Evolutionary conservation across 148 eudicot species (phyloP), one percentile per base, ranked within the genome.

Genomic region (Persicaria maculosa): DNA sequence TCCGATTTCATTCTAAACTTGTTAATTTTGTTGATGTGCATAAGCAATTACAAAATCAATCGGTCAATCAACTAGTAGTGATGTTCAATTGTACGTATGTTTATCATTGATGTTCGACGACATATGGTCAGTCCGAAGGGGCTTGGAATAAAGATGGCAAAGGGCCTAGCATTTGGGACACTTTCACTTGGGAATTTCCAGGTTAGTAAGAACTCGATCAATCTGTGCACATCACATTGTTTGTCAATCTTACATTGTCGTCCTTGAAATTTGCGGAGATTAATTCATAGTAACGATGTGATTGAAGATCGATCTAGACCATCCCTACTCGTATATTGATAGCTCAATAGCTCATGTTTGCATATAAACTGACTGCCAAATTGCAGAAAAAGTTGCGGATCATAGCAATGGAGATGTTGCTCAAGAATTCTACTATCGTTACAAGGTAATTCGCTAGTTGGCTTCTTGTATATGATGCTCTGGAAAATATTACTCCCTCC

Each of bases 331-430:
- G 3, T 31, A 31, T 31, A 31, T 31, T 31, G 36, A 31, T 31
- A 31, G 36, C 36, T 31, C 36, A 2, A 31, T 31, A 31, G 3
- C 5, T 50, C 54, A 50, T 14, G 15, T 50, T 9, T 50, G 15
- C 15, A 50, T 50, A 16, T 55, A 55, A 4, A 55, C 5, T 4
- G n/a, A n/a, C 16, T 55, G 7, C 25, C 36, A 31, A 55, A 4
- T 25, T 61, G 62, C 71, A 67, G 71, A 12, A n/a, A 67, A 67
- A 44, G 31, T 67, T 20, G 6, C 6, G 10, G 71, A 67, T 44
- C 71, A 67, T 40, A 67, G 71, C 20, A 67, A 36, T 40, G 71
- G 47, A 44, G 71, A 67, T 67, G 71, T 67, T 11, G 71, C 71
- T 44, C 8, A 40, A 36, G 71, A 67, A 6, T 67, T 67, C 71